Base-by-base conservation (phyloP, 1,139 yeast genomes). In the Lodderomyces jiufengensis region DNA sequence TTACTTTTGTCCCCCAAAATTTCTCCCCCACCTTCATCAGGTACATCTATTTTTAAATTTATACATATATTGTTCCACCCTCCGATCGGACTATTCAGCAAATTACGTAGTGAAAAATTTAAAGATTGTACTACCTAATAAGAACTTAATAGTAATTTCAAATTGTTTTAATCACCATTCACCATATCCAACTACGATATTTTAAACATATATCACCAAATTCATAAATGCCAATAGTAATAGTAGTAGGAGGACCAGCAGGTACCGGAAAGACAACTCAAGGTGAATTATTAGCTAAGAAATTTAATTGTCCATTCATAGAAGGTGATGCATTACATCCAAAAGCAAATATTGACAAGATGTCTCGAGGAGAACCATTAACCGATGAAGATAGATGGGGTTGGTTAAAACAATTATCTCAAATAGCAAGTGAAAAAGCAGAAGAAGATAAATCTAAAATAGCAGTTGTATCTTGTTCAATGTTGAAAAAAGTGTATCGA, bases 181-280 rank as follows among this genome's bases (percentile, higher is more conserved):
- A 5, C 20, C 20, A 18, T n/a, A n/a, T n/a, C n/a, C n/a, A n/a
- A n/a, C n/a, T n/a, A n/a, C n/a, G n/a, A n/a, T n/a, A n/a, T n/a
- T n/a, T n/a, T n/a, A n/a, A n/a, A n/a, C n/a, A n/a, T n/a, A n/a
- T n/a, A n/a, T n/a, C n/a, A n/a, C n/a, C n/a, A n/a, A n/a, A n/a
- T n/a, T n/a, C n/a, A 14, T 6, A 15, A 10, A 32, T 32, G 35
- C 36, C 51, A n/a, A 55, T 56, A 2, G 65, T 69, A 3, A 57
- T 68, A 23, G 69, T 70, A 9, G 73, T 70, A 12, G 95, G 94
- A 2, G 98, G 98, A 0, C 95, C 97, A 2, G 88, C 96, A 0
- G 97, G 97, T 9, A 84, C 95, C 3, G 97, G 97, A 2, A 90
- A 90, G 57, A 73, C 94, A 23, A 85, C 96, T 2, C 73, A 84